Percentiles rank a stretch among this genome's conserved stretches.
These are phyloP conservation scores for Vitis amurensis DNA, from an alignment of 164 flowering plant species.

Conservation along the genomic window DNA sequence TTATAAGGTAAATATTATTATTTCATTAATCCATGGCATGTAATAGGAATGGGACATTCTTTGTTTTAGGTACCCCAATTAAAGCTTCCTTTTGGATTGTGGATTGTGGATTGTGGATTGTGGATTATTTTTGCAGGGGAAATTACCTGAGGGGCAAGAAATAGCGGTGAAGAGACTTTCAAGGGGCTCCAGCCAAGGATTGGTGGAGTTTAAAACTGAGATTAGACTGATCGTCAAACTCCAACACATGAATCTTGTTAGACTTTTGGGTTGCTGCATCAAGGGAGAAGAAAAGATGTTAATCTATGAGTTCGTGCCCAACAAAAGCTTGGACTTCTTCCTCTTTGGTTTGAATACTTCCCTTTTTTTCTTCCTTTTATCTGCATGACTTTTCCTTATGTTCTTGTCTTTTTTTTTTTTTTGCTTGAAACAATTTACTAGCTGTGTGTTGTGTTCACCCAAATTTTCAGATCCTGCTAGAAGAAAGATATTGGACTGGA, in stretches of 20 bases:
- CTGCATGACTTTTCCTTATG: not conserved
- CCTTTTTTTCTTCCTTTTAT: not conserved
- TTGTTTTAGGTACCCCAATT: no score
- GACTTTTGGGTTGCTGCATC: not conserved
- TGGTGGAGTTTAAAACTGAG: not conserved
- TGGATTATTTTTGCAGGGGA: not conserved
- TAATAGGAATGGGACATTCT: no score
- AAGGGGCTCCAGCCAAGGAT: not conserved
- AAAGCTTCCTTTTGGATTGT: no score
- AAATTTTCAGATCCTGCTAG: not conserved
- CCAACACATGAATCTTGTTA: slow-evolving; percentile 1
- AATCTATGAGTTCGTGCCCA: not conserved
- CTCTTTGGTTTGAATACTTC: not conserved
- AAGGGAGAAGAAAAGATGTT: not conserved
- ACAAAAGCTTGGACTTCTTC: not conserved
- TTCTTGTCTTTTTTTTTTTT: no score
- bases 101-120: no score
- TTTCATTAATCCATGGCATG: no score
- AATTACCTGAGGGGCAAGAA: not conserved
- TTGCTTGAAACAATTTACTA: no score
- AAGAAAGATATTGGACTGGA: not conserved
- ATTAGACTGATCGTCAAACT: not conserved
- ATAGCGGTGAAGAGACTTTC: not conserved
- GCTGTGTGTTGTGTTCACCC: no score
- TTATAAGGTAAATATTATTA: not conserved